A percentile compares a stretch with the other conserved stretches of the same genome.
These are phyloP conservation scores for Ajuga reptans DNA, from an alignment of 305 asterid species.

Conservation along the genomic window DNA sequence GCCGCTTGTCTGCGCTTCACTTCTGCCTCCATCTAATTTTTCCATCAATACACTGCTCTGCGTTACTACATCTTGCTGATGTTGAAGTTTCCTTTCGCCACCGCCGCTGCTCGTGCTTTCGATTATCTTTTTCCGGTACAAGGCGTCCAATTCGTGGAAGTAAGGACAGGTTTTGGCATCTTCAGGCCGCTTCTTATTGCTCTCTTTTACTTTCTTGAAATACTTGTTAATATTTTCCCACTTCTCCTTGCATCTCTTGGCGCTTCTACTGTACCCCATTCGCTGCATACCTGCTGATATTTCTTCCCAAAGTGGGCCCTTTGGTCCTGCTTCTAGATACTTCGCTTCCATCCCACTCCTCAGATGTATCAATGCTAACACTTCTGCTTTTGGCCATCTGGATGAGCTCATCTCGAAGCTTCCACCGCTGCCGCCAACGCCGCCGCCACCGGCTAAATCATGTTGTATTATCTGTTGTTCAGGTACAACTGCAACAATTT, in stretches of 20 bases:
- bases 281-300: conserved; percentile 51
- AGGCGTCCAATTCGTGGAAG: conserved; percentile 51
- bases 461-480: conserved; percentile 18
- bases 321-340: conserved; percentile 60
- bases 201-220: conserved; percentile 73
- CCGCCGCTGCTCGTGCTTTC: conserved; percentile 9
- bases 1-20: not conserved
- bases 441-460: not conserved
- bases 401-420: conserved; percentile 36
- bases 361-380: conserved; percentile 46
- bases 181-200: conserved; percentile 62
- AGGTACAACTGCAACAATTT: not conserved
- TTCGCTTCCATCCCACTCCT: conserved; percentile 50
- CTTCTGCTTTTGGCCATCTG: conserved; percentile 72
- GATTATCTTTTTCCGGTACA: conserved; percentile 39
- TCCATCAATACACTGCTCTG: not conserved
- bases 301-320: conserved; percentile 80
- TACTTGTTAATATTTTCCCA: conserved; percentile 88
- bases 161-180: conserved; percentile 85
- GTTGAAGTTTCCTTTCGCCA: not conserved
- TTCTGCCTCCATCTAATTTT: not conserved
- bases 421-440: not conserved
- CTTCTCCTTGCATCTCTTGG: conserved; percentile 84
- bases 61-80: not conserved
- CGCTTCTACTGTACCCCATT: conserved; percentile 54